phyloP scores from a whole-genome alignment of 2,329 filamentous ascomycete genomes.

The Ambrosiella cleistominuta region DNA sequence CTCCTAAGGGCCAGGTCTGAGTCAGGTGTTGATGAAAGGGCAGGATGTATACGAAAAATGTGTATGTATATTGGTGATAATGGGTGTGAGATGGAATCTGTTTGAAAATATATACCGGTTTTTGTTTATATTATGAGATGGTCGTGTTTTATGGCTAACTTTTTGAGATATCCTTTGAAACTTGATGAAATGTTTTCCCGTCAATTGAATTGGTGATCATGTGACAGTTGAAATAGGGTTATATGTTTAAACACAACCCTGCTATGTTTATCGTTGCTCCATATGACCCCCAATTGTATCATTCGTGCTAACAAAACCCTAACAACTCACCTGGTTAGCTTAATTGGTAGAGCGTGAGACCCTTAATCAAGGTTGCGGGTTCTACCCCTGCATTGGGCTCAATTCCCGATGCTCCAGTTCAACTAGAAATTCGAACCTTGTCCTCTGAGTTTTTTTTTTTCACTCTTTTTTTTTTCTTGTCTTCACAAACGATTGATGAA shows the following conservation, averaged over 20 bases:
- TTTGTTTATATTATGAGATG: neutral
- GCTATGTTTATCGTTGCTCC: too few species aligned
- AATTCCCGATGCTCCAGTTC: constrained; percentile 13
- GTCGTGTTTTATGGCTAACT: too few species aligned
- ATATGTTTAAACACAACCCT: too few species aligned
- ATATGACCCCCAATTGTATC: too few species aligned
- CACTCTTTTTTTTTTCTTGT: too few species aligned
- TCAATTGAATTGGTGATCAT: too few species aligned
- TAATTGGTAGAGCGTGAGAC: constrained; percentile 59
- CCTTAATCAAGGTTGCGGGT: constrained; percentile 35
- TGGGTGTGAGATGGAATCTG: neutral
- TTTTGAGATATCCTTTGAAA: too few species aligned
- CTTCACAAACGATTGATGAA: too few species aligned
- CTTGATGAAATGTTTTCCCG: too few species aligned
- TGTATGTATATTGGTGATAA: neutral
- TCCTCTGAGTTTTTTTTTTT: neutral
- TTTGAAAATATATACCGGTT: neutral
- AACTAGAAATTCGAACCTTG: constrained; percentile 8
- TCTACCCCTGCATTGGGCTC: constrained; percentile 22
- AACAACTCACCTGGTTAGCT: constrained; percentile 35
- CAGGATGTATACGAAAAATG: neutral
- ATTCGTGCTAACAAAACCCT: too few species aligned
- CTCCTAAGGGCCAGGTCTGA: neutral
- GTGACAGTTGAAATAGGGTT: too few species aligned
- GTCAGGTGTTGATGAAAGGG: neutral